Conservation (phyloP, 345 rosid genomes). For the Rhodomyrtus tomentosa region DNA sequence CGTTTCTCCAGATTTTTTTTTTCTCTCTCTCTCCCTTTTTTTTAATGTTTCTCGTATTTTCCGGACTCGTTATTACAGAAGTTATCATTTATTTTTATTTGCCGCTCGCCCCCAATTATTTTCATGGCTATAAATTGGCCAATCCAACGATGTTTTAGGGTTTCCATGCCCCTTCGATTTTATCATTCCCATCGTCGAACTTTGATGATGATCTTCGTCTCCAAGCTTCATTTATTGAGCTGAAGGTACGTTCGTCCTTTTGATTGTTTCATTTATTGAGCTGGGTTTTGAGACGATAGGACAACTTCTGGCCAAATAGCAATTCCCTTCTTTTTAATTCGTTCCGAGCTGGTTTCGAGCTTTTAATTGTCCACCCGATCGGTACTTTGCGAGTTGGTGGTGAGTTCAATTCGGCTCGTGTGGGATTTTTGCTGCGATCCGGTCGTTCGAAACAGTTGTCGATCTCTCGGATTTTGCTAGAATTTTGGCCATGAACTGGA, state of each 20-base stretch:
- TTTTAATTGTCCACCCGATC: background rate
- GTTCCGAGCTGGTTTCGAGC: background rate
- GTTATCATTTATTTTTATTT: background rate
- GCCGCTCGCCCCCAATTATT: background rate
- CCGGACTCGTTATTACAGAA: background rate
- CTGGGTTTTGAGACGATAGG: background rate
- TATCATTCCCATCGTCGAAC: background rate
- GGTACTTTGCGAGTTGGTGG: background rate
- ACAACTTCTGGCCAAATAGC: background rate
- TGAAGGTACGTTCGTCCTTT: background rate
- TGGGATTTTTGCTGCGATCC: background rate
- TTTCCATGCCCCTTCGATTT: background rate
- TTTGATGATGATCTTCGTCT: background rate
- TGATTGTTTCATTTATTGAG: background rate
- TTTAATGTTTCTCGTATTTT: background rate
- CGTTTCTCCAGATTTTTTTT: background rate
- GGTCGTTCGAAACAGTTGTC: background rate
- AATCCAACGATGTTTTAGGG: background rate
- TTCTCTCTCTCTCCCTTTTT: background rate
- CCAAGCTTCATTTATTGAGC: background rate
- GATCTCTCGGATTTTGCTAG: background rate
- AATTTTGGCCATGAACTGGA: constrained; percentile 20
- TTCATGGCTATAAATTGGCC: background rate
- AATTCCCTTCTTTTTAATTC: background rate
- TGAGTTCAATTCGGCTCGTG: background rate